Conservation (phyloP, 208 protist genomes). For the Crithidia bombi region DNA sequence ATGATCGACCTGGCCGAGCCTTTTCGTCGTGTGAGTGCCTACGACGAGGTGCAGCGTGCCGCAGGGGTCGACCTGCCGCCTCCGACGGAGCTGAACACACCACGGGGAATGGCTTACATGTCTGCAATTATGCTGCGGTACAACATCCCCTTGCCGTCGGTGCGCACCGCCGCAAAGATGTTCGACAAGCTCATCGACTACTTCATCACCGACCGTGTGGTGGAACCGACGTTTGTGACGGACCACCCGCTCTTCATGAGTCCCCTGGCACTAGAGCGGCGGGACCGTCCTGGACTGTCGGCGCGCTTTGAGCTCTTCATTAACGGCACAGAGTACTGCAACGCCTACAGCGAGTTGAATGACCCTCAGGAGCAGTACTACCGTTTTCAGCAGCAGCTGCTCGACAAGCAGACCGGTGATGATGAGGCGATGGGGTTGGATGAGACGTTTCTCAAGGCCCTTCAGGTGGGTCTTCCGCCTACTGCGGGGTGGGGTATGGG, state of each 20-base stretch:
- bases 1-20: constrained; percentile 88
- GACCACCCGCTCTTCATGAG: constrained; percentile 95
- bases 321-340: constrained; percentile 94
- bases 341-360: constrained; percentile 98
- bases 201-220: constrained; percentile 91
- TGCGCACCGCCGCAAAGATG: constrained; percentile 90
- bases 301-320: constrained; percentile 98
- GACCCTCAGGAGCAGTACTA: constrained; percentile 95
- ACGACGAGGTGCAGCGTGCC: constrained; percentile 86
- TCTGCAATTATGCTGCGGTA: constrained; percentile 86
- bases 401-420: constrained; percentile 89
- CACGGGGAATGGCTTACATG: constrained; percentile 78
- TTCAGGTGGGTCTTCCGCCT: constrained; percentile 95
- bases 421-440: constrained; percentile 94
- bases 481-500: constrained; percentile 97
- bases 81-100: constrained; percentile 78
- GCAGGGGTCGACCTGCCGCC: constrained; percentile 76
- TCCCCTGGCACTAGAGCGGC: constrained; percentile 91
- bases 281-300: constrained; percentile 70
- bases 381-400: constrained; percentile 93
- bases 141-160: constrained; percentile 76
- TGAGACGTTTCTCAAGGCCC: constrained; percentile 93
- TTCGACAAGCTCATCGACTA: constrained; percentile 93
- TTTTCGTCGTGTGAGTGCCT: constrained; percentile 88
- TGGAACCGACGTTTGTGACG: constrained; percentile 95